Conservation (phyloP, 768 basidiomycete genomes). For the Mycena alexandri region DNA sequence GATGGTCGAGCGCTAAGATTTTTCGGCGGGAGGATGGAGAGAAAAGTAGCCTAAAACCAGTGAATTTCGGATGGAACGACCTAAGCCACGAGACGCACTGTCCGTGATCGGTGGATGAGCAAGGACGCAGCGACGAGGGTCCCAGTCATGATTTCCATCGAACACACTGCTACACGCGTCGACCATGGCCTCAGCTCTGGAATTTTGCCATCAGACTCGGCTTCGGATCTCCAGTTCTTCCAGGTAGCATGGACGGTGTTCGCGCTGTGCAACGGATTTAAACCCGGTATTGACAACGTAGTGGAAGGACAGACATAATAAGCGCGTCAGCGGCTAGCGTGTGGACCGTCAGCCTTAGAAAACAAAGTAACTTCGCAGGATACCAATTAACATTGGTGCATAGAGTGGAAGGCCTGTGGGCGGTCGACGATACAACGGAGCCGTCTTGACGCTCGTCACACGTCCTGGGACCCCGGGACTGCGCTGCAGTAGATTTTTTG, state of each 20-base stretch:
- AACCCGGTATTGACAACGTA: not conserved
- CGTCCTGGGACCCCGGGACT: slow-evolving; percentile 13
- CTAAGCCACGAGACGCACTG: slow-evolving; percentile 17
- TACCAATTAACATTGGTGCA: slow-evolving; percentile 27
- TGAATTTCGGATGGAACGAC: not conserved
- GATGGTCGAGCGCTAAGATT: slow-evolving; percentile 6
- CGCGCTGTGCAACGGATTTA: slow-evolving; percentile 2
- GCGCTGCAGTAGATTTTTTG: slow-evolving; percentile 14
- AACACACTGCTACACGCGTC: slow-evolving; percentile 26
- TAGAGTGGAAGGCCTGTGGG: slow-evolving; percentile 21
- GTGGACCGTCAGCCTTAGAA: slow-evolving; percentile 7
- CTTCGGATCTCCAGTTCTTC: slow-evolving; percentile 25
- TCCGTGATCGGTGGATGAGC: slow-evolving; percentile 30
- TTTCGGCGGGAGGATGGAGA: slow-evolving; percentile 33
- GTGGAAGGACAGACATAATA: slow-evolving; percentile 9
- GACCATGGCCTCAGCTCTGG: slow-evolving; percentile 21
- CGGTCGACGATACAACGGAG: slow-evolving; percentile 13
- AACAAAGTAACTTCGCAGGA: not conserved
- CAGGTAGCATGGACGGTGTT: slow-evolving; percentile 31
- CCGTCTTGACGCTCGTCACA: slow-evolving; percentile 7
- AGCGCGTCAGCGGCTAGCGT: slow-evolving; percentile 20
- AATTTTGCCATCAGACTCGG: not conserved
- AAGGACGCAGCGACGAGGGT: slow-evolving; percentile 17
- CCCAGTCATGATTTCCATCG: slow-evolving; percentile 30
- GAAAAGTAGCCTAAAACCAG: slow-evolving; percentile 13